These are phyloP conservation scores for Kodamaea anthophila DNA, from an alignment of 1,139 yeast genomes.

Conservation along the genomic window DNA sequence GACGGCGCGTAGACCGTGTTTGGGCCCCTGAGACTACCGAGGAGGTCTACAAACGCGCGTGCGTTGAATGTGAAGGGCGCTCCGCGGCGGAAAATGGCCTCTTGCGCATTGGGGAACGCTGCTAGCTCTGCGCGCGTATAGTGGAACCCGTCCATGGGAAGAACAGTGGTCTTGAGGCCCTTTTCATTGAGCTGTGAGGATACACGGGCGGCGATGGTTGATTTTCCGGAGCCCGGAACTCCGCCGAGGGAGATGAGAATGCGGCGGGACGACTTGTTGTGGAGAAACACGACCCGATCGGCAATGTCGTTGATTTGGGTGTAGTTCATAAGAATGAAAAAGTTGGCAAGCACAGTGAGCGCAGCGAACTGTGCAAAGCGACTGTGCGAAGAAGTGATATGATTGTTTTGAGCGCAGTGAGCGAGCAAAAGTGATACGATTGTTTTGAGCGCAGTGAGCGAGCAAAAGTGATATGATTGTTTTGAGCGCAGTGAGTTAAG, in stretches of 20 bases:
- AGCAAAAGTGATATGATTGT: too few relatives aligned
- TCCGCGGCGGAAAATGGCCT: constrained; percentile 65
- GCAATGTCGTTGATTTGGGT: constrained; percentile 6
- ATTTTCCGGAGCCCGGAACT: constrained; percentile 79
- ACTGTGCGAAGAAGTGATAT: too few relatives aligned
- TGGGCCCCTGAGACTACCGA: constrained; percentile 20
- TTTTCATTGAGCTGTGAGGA: constrained; percentile 11
- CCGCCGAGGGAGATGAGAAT: constrained; percentile 54
- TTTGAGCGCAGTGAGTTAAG: too few relatives aligned
- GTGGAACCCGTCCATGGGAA: constrained; percentile 79
- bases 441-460: too few relatives aligned
- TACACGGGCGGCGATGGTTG: constrained; percentile 50
- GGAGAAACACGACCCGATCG: constrained; percentile 6
- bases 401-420: too few relatives aligned
- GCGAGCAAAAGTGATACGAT: too few relatives aligned
- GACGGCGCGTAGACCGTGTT: constrained; percentile 48
- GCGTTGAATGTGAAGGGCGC: constrained; percentile 84
- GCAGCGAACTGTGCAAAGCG: too few relatives aligned
- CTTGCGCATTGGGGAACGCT: constrained; percentile 44
- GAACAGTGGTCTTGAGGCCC: constrained; percentile 20
- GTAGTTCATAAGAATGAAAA: constrained; percentile 3
- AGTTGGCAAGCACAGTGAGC: too few relatives aligned
- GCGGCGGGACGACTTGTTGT: constrained; percentile 3
- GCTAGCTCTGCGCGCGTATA: constrained; percentile 51
- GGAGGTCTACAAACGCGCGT: constrained; percentile 22